Evolutionary conservation across 1,284 basidiomycete genomes (phyloP).

Genomic region (Leccinum fallax): DNA sequence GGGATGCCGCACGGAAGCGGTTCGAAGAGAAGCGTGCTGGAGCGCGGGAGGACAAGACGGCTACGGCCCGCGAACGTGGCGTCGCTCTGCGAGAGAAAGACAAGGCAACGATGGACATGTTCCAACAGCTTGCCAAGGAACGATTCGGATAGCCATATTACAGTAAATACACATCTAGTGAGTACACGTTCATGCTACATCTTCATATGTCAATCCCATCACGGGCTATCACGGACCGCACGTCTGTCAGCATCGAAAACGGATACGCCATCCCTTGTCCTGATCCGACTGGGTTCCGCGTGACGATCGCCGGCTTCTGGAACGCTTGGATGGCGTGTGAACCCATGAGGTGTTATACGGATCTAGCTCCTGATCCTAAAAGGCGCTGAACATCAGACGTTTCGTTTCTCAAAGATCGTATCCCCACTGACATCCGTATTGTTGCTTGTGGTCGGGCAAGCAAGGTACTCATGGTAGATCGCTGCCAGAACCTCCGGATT

Average conservation of each 20-base stretch:
- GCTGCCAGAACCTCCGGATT: conserved; percentile 4
- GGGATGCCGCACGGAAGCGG: conserved; percentile 63
- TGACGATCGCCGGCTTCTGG: neutral
- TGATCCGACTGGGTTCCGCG: neutral
- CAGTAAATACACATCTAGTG: neutral
- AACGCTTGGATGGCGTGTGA: neutral
- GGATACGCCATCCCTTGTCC: neutral
- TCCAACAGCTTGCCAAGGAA: conserved; percentile 75
- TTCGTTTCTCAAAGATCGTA: neutral
- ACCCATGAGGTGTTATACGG: conserved; percentile 9
- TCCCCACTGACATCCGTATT: conserved; percentile 1
- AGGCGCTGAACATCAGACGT: neutral
- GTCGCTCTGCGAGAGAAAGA: conserved; percentile 68
- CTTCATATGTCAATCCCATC: neutral
- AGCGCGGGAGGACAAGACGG: conserved; percentile 48
- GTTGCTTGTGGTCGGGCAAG: neutral
- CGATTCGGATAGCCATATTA: conserved; percentile 56
- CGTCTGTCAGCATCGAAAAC: neutral
- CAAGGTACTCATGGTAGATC: conserved; percentile 16
- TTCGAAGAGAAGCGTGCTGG: conserved; percentile 51
- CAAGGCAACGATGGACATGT: conserved; percentile 83
- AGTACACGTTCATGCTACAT: conserved; percentile 9
- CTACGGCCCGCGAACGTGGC: conserved; percentile 53
- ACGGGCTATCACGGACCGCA: neutral
- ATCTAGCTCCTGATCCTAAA: conserved; percentile 7